These are phyloP conservation scores for Globisporangium rhizosaccharum DNA, from an alignment of 352 stramenopile genomes.

Conservation along the genomic window DNA sequence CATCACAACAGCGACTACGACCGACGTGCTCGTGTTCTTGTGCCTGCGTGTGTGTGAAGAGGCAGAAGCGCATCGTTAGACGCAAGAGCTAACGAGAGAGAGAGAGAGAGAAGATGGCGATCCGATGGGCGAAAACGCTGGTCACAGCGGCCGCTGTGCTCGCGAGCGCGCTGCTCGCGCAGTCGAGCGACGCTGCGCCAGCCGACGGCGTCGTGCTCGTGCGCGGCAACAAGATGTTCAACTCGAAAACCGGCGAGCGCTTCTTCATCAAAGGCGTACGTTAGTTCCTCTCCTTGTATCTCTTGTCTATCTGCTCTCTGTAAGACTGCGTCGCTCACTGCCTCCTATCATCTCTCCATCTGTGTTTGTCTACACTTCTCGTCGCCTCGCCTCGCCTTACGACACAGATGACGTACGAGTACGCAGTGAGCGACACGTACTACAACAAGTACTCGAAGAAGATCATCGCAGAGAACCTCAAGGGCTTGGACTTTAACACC, in stretches of 20 bases:
- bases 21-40: too few relatives aligned
- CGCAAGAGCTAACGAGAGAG: background rate
- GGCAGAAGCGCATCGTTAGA: background rate
- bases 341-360: too few relatives aligned
- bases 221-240: slow-evolving; percentile 86
- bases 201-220: slow-evolving; percentile 61
- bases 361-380: too few relatives aligned
- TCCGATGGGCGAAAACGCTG: background rate
- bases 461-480: slow-evolving; percentile 55
- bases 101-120: slow-evolving; percentile 7
- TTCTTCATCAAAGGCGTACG: slow-evolving; percentile 86
- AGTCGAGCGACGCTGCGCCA: slow-evolving; percentile 12
- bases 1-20: too few relatives aligned
- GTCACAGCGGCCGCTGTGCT: background rate
- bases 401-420: slow-evolving; percentile 79
- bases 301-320: background rate
- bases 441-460: slow-evolving; percentile 83
- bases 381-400: background rate
- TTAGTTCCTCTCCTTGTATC: slow-evolving; percentile 2
- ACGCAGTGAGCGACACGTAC: slow-evolving; percentile 81
- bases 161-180: slow-evolving; percentile 4
- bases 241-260: slow-evolving; percentile 68
- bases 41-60: background rate
- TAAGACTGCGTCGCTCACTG: background rate
- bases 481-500: slow-evolving; percentile 78